phyloP scores from a whole-genome alignment of 768 basidiomycete species.

The Pisolithus tinctorius region DNA sequence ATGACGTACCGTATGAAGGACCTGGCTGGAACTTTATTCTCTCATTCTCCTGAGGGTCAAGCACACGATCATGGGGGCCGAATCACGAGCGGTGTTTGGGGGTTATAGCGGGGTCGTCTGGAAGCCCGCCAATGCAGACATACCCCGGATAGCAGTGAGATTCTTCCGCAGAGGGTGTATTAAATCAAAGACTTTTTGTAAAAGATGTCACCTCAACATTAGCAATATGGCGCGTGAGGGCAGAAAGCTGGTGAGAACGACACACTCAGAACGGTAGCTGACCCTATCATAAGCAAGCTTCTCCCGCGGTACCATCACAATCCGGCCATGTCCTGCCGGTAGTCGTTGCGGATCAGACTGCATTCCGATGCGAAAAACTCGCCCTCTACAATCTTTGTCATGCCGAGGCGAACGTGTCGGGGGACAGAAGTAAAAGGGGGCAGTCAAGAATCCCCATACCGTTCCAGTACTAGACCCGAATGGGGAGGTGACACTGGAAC shows the following conservation, averaged over 20 bases:
- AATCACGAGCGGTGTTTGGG: constrained; percentile 97
- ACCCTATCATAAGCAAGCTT: constrained; percentile 94
- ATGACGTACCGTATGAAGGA: constrained; percentile 74
- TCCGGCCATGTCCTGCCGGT: constrained; percentile 95
- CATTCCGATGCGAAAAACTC: constrained; percentile 97
- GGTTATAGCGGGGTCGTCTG: constrained; percentile 96
- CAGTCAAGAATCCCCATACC: constrained; percentile 94
- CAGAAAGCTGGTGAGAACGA: background rate
- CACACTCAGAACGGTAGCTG: constrained; percentile 14
- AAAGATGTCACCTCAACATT: background rate
- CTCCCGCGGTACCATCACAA: constrained; percentile 96
- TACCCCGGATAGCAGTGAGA: constrained; percentile 92
- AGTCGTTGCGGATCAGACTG: constrained; percentile 96
- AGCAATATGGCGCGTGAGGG: background rate
- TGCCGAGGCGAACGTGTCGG: constrained; percentile 88
- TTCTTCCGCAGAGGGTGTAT: constrained; percentile 89
- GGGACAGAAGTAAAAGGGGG: constrained; percentile 82
- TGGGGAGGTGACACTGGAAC: constrained; percentile 87
- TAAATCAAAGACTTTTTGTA: constrained; percentile 87
- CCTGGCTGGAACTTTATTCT: constrained; percentile 71
- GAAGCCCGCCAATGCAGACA: constrained; percentile 88
- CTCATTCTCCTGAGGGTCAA: constrained; percentile 81
- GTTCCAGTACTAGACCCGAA: constrained; percentile 99
- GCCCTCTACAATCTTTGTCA: constrained; percentile 82
- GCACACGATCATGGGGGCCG: constrained; percentile 92